Evolutionary conservation across 75 land plant genomes (phyloP), one percentile per base, ranked within the genome.

Genomic region (Cunninghamia lanceolata): DNA sequence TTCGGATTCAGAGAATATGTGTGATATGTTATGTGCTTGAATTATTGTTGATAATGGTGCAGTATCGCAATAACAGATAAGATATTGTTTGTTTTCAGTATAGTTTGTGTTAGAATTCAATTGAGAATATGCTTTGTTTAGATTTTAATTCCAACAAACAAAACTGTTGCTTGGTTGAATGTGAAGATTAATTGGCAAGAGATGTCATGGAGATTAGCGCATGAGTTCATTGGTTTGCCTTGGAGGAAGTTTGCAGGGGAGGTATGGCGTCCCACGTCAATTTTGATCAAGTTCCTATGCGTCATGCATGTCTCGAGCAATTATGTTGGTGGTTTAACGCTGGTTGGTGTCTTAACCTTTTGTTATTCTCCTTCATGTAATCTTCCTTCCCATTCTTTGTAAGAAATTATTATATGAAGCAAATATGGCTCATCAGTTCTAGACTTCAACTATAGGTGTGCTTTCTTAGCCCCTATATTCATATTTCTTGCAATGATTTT

Each of bases 211-310:
- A 73, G 40, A 43, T 38, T 85, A 78, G 45, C 34, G 34, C 73
- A 36, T 14, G 81, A 68, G 3, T 4, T 88, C 3, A 45, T 30
- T 1, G 43, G 56, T 3, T 39, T 92, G 32, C 91, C 93, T 68
- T 93, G 94, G 96, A 87, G 86, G 81, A 66, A 40, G 36, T 30
- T 86, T 53, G 89, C 88, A 39, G 85, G 84, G 84, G 97, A 95
- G 70, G 92, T 89, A 13, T 66, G 88, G 36, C 89, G 85, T 77
- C 85, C 84, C 4, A 79, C 89, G n/a, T n/a, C 77, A 43, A 86
- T 89, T 32, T 74, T 91, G 42, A 88, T 86, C 36, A 95, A 97
- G 90, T 91, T 92, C 87, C 17, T 89, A 75, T 94, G 95, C 87
- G 76, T 80, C 83, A 70, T 93, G 81, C 93, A 96, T 82, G 89